Evolutionary conservation across 1,284 basidiomycete genomes (phyloP), one percentile per base, ranked within the genome.

Genomic region (Cryptococcus maquisensis): DNA sequence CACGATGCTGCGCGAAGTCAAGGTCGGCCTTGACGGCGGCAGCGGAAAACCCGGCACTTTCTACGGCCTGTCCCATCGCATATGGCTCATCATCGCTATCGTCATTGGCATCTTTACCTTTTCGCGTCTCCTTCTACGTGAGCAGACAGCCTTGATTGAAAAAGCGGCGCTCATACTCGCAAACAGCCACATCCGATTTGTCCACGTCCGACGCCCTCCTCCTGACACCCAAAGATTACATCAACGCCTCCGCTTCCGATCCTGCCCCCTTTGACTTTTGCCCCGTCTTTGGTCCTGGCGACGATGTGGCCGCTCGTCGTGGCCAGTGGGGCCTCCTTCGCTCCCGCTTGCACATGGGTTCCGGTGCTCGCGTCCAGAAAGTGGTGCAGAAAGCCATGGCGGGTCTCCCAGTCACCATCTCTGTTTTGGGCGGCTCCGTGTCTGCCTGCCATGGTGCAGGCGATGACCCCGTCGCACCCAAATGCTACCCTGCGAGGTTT

Each of bases 361-460:
- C 85, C 52, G 85, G 88, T 12, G 86, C 86, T 32, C 81, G 93
- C 40, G 78, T 96, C 6, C 88, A 92, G 72, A 81, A 86, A 46
- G 84, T 95, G 23, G 79, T 97, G 47, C 86, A 87, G 69, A 86
- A 88, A 69, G 93, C 91, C 4, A 79, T 97, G 69, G 80, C 86
- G 2, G 93, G 92, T 4, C 82, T 86, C 57, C 90, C 92, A 2
- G 83, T 96, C 21, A 95, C 92, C 8, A 90, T 97, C 64, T 90
- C 88, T 65, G 83, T 97, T 37, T 73, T 97, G 26, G 93, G 93
- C 42, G 90, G 93, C 52, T 9, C 67, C 88, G 90, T 96, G 38
- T 92, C 91, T 45, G 84, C 90, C 13, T 97, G 93, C 72, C 89
- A 94, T 71, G 93, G 93, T 37, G 86, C 92, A 5, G 93, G 93